Percentiles rank a stretch among this genome's conserved stretches.
These are phyloP conservation scores for Claviceps purpurea DNA, from an alignment of 2,329 filamentous ascomycete species.

Conservation along the genomic window DNA sequence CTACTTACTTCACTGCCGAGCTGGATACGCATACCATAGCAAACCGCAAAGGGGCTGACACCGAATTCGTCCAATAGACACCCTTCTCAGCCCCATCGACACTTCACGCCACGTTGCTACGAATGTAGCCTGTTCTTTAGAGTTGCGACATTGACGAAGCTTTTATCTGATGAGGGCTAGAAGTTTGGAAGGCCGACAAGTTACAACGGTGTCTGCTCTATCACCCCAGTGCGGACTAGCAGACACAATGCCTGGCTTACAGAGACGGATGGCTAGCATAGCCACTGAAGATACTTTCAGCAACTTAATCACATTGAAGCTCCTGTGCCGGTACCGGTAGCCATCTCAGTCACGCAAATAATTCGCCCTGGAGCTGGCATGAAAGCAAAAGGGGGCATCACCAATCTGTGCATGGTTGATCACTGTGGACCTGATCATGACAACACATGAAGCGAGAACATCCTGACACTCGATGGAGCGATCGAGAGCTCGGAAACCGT, in stretches of 20 bases:
- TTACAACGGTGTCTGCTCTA: not conserved
- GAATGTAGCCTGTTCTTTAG: not conserved
- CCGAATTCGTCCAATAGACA: not conserved
- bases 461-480: not conserved
- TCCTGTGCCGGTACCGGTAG: too few relatives aligned
- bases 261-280: not conserved
- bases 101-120: not conserved
- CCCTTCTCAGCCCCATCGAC: not conserved
- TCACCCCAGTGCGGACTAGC: not conserved
- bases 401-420: not conserved
- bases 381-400: too few relatives aligned
- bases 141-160: not conserved
- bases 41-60: not conserved
- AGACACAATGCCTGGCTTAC: not conserved
- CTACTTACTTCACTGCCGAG: too few relatives aligned
- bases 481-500: too few relatives aligned
- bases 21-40: not conserved
- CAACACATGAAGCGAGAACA: not conserved
- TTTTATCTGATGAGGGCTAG: not conserved
- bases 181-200: not conserved
- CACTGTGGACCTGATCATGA: not conserved
- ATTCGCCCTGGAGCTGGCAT: too few relatives aligned
- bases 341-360: too few relatives aligned
- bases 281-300: not conserved
- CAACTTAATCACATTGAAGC: not conserved